Evolutionary conservation across 306 rosid species (phyloP), one percentile per base, ranked within the genome.

Genomic region (Lathyrus aphaca): DNA sequence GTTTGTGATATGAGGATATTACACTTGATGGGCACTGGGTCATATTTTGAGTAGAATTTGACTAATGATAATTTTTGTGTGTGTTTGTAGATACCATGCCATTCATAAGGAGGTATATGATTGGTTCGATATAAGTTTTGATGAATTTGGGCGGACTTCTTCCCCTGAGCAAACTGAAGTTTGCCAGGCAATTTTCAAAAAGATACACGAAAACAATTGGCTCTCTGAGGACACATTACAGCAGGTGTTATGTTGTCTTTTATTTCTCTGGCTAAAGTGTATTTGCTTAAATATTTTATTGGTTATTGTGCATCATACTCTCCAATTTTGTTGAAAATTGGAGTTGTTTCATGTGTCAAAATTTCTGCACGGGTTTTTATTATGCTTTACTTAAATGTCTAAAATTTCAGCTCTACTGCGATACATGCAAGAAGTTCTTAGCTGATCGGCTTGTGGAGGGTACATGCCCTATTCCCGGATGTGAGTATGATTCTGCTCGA

Each of bases 381-480:
- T 19, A 40, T 14, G 44, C 63, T 76, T 48, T 44, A 42, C 76
- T 78, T 68, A 21, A 59, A 53, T 54, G 63, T 43, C 37, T 85
- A 48, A 54, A 74, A 42, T 66, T 87, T 76, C 95, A 94, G 98
- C 96, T 87, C 53, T 94, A 85, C 76, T 94, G 98, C 7, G 89
- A 90, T 65, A 80, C 85, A 2, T 94, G 98, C 83, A 14, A 86
- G 68, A 86, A 82, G 76, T 94, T 94, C 87, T 75, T 94, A 72
- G 96, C 98, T 15, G 98, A 94, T 59, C 83, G 98, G 44, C 95
- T 88, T 9, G 95, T 94, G 80, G 98, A 94, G 86, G 98, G 98
- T 57, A 72, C 59, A 64, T 94, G 98, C 72, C 97, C 97, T 0
- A 85, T 89, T 25, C 82, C 53, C 1, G 91, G 89, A 10, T 94